phyloP scores from a whole-genome alignment of 495 filamentous ascomycete genomes.

The Penicillium bialowiezense region DNA sequence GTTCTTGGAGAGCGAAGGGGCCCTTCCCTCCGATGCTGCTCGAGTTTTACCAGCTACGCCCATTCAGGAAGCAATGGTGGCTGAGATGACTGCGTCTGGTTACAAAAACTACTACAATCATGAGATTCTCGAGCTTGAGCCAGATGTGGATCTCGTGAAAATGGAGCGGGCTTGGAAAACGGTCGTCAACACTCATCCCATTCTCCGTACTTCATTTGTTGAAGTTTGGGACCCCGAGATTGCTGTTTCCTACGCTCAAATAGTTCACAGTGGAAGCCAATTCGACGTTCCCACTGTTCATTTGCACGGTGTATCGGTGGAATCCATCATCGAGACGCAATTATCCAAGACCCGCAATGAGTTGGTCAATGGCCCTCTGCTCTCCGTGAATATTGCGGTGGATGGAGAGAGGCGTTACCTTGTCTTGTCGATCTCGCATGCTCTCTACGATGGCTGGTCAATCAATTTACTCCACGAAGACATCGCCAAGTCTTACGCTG shows the following conservation, averaged over 20 bases:
- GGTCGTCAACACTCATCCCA: constrained; percentile 57
- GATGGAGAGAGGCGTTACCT: constrained; percentile 24
- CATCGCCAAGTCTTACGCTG: constrained; percentile 41
- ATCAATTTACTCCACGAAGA: constrained; percentile 64
- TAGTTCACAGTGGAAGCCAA: constrained; percentile 42
- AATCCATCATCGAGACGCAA: constrained; percentile 21
- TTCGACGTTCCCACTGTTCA: constrained; percentile 20
- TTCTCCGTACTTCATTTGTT: constrained; percentile 69
- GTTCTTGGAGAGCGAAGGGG: constrained; percentile 26
- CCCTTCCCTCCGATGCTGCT: constrained; percentile 37
- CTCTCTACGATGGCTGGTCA: constrained; percentile 83
- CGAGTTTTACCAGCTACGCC: constrained; percentile 68
- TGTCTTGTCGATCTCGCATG: constrained; percentile 65
- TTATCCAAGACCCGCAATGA: constrained; percentile 20
- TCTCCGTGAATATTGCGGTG: constrained; percentile 14
- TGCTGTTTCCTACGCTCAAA: constrained; percentile 59
- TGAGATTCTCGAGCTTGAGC: constrained; percentile 60
- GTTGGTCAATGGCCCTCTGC: constrained; percentile 8
- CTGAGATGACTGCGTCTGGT: constrained; percentile 66
- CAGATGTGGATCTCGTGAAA: constrained; percentile 46
- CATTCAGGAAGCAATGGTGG: constrained; percentile 81
- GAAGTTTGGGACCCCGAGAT: constrained; percentile 57
- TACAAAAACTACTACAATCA: constrained; percentile 79
- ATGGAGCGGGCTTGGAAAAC: constrained; percentile 58
- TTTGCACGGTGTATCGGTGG: constrained; percentile 14